Evolutionary conservation across 2,329 filamentous ascomycete genomes (phyloP), one percentile per base, ranked within the genome.

Genomic region (Leptoxyphium fumago): DNA sequence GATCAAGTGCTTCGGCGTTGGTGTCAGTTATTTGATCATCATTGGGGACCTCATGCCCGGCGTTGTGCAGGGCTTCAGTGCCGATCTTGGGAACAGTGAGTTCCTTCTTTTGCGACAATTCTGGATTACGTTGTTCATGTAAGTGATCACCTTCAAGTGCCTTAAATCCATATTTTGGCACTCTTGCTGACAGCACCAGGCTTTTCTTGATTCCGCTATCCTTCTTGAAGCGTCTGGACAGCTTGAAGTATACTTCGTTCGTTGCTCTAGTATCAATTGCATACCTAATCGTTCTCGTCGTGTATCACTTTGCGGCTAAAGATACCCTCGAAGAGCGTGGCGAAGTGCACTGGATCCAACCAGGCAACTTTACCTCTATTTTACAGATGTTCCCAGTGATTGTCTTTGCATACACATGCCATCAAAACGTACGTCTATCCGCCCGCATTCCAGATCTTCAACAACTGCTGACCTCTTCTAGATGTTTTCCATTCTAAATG

Each of bases 401-500:
- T 45, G 85, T 98, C 2, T 98, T 98, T 70, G 91, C 89, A n/a
- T 98, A 96, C 62, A 98, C 91, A 1, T 98, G 91, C 61, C 91
- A 98, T 64, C 91, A 98, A 59, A 98, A 98, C 61, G 85, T 91
- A 67, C 52, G 77, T 59, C 10, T 7, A 2, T 2, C 14, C 11
- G 21, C 7, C 13, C 18, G 11, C 21, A 13, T 14, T 28, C 34
- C 39, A 29, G 38, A 10, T 15, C 10, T 4, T 4, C 21, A 13
- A 10, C 17, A 43, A 42, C 29, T 36, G 13, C 28, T 54, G 39
- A 50, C 50, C 51, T 28, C 2, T 7, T 34, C 1, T 53, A 91
- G 84, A 98, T 98, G 91, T 98, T 98, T 62, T 94, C 89, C 10
- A 94, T 98, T 52, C 68, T 98, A 39, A 98, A 98, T 57, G 91